Base-by-base conservation (phyloP, 1,284 basidiomycete species). In the Ustilago vetiveriae region DNA sequence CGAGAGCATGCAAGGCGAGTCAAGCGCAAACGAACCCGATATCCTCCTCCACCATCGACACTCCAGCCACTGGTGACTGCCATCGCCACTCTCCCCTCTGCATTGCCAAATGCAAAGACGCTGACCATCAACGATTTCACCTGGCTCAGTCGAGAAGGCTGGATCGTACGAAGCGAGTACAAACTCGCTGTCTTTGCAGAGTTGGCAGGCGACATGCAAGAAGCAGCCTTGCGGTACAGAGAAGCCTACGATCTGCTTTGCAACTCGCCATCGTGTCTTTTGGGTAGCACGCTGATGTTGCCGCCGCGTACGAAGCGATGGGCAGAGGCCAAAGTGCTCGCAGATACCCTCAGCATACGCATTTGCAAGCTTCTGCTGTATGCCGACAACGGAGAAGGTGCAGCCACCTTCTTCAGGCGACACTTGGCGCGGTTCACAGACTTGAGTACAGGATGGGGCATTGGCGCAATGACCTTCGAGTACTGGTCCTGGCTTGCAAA, bases 181-280 rank as follows among this genome's bases (percentile, higher is more conserved):
- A 98, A 98, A 84, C 90, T 95, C 85, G 95, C 90, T 0, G 91
- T 91, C 69, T 97, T 98, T 82, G 92, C 94, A 0, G 95, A 98
- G 83, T 90, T 97, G 74, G 85, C 92, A 50, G 89, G 91, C 17
- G 94, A 98, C 92, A 63, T 92, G 92, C 89, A 91, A 67, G 69
- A 81, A 78, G 57, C 55, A 51, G 50, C 51, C 8, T 40, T 62
- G 35, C 55, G 45, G 62, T 54, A 74, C 45, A 21, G 50, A 22
- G 58, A 65, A 23, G 62, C 55, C 33, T 46, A 73, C 62, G 55
- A 60, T 23, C 21, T 60, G 37, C 49, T 60, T 35, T 57, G 69
- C 46, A 58, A 37, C 33, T 55, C 65, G 7, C 53, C 57, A 0
- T 37, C 57, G 8, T 60, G 50, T 26, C 44, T 76, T 13, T 45